Evolutionary conservation across 139 green algal genomes (phyloP).

Genomic region (Chlamydomonas sp.): DNA sequence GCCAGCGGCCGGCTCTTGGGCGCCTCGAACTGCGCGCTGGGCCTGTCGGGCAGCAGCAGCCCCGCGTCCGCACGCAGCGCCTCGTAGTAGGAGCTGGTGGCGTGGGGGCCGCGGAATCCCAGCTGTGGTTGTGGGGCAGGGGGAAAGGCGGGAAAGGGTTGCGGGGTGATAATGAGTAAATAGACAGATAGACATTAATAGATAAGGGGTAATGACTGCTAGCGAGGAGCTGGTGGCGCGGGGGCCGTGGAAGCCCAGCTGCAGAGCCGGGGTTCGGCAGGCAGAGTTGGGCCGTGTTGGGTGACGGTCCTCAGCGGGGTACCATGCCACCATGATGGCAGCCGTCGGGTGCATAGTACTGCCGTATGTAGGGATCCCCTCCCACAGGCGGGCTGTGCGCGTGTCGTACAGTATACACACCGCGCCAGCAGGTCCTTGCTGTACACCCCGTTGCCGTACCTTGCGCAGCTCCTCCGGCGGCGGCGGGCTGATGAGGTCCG

Average conservation of each 20-base stretch:
- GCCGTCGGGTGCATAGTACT: too few relatives aligned
- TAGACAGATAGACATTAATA: too few relatives aligned
- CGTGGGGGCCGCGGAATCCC: neutral
- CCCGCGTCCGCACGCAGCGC: neutral
- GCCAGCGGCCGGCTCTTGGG: constrained; percentile 40
- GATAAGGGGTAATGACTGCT: too few relatives aligned
- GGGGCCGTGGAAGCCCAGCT: too few relatives aligned
- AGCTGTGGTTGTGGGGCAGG: neutral
- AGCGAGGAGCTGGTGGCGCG: neutral
- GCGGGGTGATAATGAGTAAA: too few relatives aligned
- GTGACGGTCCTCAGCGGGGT: too few relatives aligned
- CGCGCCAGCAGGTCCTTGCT: neutral
- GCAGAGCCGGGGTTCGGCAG: too few relatives aligned
- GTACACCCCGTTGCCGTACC: neutral
- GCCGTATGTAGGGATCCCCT: too few relatives aligned
- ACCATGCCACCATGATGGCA: too few relatives aligned
- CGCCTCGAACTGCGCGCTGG: neutral
- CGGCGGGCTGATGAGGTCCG: constrained; percentile 61
- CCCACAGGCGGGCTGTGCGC: too few relatives aligned
- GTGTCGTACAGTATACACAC: neutral
- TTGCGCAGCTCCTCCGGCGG: constrained; percentile 33
- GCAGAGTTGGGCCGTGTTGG: too few relatives aligned
- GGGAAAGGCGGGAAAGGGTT: neutral
- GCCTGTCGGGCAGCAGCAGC: constrained; percentile 22
- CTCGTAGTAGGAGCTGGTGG: constrained; percentile 26